These are phyloP conservation scores for Penicillium goetzii DNA, from an alignment of 495 filamentous ascomycete species.

Conservation along the genomic window DNA sequence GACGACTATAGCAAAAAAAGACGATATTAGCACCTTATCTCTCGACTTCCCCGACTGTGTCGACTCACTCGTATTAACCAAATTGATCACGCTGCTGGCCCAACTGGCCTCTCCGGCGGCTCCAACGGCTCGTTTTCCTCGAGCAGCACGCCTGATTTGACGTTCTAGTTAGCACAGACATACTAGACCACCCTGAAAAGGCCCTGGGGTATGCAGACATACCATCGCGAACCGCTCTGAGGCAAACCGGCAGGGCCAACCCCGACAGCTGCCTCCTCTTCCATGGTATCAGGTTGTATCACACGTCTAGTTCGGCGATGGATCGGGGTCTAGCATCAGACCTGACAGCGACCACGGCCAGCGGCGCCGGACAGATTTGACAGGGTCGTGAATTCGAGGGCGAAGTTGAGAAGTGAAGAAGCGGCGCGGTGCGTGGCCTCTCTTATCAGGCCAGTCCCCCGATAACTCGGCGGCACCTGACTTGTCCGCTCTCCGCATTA, in stretches of 20 bases:
- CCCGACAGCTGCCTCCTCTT: slow-evolving; percentile 41
- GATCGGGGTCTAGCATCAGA: slow-evolving; percentile 13
- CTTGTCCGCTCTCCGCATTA: slow-evolving; percentile 19
- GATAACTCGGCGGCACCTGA: slow-evolving; percentile 24
- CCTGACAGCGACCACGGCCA: slow-evolving; percentile 35
- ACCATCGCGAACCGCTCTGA: slow-evolving; percentile 40
- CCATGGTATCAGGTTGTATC: slow-evolving; percentile 27
- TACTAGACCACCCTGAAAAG: no score
- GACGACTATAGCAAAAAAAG: slow-evolving; percentile 62
- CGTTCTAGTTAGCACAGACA: slow-evolving; percentile 18
- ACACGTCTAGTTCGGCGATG: slow-evolving; percentile 10
- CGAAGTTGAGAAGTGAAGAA: slow-evolving; percentile 13
- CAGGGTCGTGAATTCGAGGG: slow-evolving; percentile 5
- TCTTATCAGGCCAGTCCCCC: slow-evolving; percentile 24
- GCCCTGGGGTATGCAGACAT: slow-evolving; percentile 9
- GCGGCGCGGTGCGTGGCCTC: slow-evolving; percentile 25
- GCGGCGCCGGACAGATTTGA: slow-evolving; percentile 17
- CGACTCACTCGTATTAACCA: slow-evolving; percentile 81
- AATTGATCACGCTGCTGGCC: slow-evolving; percentile 89
- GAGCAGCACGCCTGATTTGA: slow-evolving; percentile 43
- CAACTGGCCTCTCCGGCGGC: slow-evolving; percentile 77
- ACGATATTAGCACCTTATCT: slow-evolving; percentile 6
- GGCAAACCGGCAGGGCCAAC: slow-evolving; percentile 29
- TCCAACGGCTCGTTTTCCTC: slow-evolving; percentile 56
- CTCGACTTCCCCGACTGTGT: neutral